phyloP scores from a whole-genome alignment of 179 eudicot species.

The Sideroxylon spinosum region DNA sequence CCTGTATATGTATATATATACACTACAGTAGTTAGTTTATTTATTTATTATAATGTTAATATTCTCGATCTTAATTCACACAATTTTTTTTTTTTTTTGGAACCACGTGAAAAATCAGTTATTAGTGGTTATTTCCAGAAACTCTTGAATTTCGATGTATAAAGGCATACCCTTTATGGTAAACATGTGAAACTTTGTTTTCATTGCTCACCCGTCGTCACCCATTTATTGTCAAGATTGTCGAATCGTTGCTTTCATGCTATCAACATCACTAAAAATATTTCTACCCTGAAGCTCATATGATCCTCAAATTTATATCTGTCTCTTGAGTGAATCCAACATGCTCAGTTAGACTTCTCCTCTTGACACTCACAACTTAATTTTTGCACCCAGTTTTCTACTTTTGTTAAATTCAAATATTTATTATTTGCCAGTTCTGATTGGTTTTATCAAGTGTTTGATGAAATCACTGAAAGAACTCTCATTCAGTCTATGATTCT shows the following conservation, averaged over 20 bases:
- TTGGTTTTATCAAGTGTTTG: slow-evolving; percentile 11
- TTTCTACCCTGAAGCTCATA: background rate
- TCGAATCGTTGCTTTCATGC: background rate
- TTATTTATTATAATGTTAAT: too few species aligned
- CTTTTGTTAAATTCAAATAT: background rate
- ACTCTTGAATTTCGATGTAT: too few species aligned
- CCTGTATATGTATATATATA: too few species aligned
- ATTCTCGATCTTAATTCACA: too few species aligned
- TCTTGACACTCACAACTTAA: too few species aligned
- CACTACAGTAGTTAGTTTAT: too few species aligned
- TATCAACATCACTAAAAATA: background rate
- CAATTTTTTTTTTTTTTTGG: too few species aligned
- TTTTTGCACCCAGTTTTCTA: background rate
- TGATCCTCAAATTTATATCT: background rate
- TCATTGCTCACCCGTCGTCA: background rate
- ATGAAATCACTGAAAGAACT: slow-evolving; percentile 16
- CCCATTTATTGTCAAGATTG: background rate
- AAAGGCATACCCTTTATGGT: too few species aligned
- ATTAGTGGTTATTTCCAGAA: too few species aligned
- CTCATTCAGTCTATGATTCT: background rate
- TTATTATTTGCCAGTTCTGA: background rate
- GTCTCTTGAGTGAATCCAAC: background rate
- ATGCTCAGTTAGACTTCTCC: background rate
- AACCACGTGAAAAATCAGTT: too few species aligned
- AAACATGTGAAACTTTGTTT: background rate